phyloP scores from a whole-genome alignment of 2,329 filamentous ascomycete genomes.

The Geoglossum cookeanum region DNA sequence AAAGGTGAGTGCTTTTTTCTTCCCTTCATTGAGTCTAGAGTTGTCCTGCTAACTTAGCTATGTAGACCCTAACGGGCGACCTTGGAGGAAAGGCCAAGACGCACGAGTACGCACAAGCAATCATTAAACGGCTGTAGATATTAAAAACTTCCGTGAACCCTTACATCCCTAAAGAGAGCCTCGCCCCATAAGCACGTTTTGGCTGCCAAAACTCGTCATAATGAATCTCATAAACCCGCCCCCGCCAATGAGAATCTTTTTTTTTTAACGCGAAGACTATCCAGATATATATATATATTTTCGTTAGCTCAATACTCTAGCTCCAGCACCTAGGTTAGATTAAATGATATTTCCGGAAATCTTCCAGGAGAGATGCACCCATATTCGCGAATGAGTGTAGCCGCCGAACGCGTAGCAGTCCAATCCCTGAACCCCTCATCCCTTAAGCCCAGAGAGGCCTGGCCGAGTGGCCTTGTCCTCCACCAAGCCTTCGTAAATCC shows the following conservation, averaged over 20 bases:
- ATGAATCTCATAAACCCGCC: too few species aligned
- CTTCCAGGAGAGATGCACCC: too few species aligned
- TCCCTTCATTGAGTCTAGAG: not conserved
- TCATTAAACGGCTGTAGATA: constrained; percentile 39
- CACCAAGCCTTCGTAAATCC: not conserved
- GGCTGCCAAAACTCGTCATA: not conserved
- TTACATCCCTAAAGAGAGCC: not conserved
- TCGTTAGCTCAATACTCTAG: too few species aligned
- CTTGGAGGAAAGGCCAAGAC: constrained; percentile 94
- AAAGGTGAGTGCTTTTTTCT: constrained; percentile 38
- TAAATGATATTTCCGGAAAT: too few species aligned
- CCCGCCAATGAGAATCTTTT: too few species aligned
- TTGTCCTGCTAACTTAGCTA: constrained; percentile 7
- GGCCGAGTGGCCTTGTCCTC: not conserved
- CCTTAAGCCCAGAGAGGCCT: too few species aligned
- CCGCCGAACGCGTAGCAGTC: too few species aligned
- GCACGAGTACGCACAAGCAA: constrained; percentile 77
- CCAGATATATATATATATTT: too few species aligned
- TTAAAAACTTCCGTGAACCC: not conserved
- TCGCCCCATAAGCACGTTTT: not conserved
- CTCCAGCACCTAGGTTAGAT: too few species aligned
- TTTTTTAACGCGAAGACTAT: too few species aligned
- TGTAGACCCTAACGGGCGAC: constrained; percentile 68
- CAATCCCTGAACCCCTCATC: too few species aligned
- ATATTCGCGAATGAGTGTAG: too few species aligned